These are phyloP conservation scores for Paracorniculantispora psalliotae DNA, from an alignment of 2,329 filamentous ascomycete genomes.

Conservation along the genomic window DNA sequence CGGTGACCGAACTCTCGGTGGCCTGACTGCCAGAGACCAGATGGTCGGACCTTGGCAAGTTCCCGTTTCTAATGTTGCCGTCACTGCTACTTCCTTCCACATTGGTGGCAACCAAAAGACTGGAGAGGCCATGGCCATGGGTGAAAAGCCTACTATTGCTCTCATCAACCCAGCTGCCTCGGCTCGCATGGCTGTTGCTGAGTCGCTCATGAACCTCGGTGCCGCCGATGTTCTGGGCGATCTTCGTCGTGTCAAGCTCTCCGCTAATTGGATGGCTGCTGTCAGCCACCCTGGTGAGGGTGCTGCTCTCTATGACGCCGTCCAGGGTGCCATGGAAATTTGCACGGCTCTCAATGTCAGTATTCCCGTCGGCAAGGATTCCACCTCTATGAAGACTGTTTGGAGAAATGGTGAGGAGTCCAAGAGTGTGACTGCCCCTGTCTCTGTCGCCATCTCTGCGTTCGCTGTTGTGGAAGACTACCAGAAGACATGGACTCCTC, in stretches of 20 bases:
- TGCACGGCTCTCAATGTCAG: slow-evolving; percentile 87
- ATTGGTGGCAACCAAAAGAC: slow-evolving; percentile 61
- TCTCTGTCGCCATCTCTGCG: slow-evolving; percentile 86
- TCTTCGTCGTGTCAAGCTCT: slow-evolving; percentile 76
- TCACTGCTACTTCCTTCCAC: slow-evolving; percentile 78
- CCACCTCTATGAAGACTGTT: slow-evolving; percentile 97
- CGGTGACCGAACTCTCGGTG: slow-evolving; percentile 86
- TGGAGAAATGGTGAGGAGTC: slow-evolving; percentile 71
- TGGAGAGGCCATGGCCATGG: slow-evolving; percentile 97
- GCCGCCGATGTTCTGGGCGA: slow-evolving; percentile 68
- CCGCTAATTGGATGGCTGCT: slow-evolving; percentile 99
- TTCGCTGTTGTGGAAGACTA: slow-evolving; percentile 82
- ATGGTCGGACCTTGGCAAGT: slow-evolving; percentile 97
- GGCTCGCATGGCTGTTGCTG: slow-evolving; percentile 91
- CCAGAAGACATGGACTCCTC: slow-evolving; percentile 87
- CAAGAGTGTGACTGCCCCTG: slow-evolving; percentile 86
- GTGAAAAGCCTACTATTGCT: slow-evolving; percentile 83
- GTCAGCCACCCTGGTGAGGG: slow-evolving; percentile 89
- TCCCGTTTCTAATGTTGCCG: slow-evolving; percentile 88
- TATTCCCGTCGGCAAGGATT: slow-evolving; percentile 97
- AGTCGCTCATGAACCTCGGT: slow-evolving; percentile 88
- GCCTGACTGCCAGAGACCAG: slow-evolving; percentile 82
- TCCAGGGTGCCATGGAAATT: slow-evolving; percentile 85
- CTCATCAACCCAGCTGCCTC: slow-evolving; percentile 87
- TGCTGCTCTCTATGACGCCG: slow-evolving; percentile 87